Evolutionary conservation across 2,329 filamentous ascomycete genomes (phyloP).

Genomic region (Orbilia ellipsospora): DNA sequence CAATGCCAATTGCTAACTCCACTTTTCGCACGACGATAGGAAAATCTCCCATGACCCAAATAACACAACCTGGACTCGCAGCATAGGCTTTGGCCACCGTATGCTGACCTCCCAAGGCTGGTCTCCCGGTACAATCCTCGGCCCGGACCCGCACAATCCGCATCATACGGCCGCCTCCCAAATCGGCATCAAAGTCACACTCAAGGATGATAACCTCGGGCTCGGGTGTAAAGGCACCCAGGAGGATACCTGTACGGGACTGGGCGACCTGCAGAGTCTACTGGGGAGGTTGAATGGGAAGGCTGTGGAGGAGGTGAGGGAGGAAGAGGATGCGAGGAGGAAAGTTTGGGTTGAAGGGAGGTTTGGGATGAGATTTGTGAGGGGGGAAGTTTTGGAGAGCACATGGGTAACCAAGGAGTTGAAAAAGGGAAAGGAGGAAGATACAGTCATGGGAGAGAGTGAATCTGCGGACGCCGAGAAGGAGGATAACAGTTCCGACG

Average conservation of each 20-base stretch:
- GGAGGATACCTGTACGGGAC: constrained; percentile 79
- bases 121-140: constrained; percentile 85
- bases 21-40: constrained; percentile 59
- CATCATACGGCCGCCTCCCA: constrained; percentile 81
- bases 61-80: constrained; percentile 90
- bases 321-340: constrained; percentile 76
- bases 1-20: neutral
- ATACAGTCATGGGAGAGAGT: constrained; percentile 32
- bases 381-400: constrained; percentile 77
- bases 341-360: constrained; percentile 78
- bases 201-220: constrained; percentile 92
- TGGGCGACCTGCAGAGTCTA: constrained; percentile 86
- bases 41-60: constrained; percentile 93
- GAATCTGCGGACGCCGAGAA: constrained; percentile 54
- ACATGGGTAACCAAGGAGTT: constrained; percentile 66
- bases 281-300: constrained; percentile 91
- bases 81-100: constrained; percentile 86
- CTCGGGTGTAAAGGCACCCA: constrained; percentile 80
- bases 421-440: constrained; percentile 40
- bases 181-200: constrained; percentile 74
- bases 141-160: constrained; percentile 74
- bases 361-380: constrained; percentile 88
- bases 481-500: constrained; percentile 56
- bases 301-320: constrained; percentile 75
- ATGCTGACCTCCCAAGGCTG: constrained; percentile 91